Evolutionary conservation across 2,329 filamentous ascomycete genomes (phyloP).

Genomic region (Oidium heveae): DNA sequence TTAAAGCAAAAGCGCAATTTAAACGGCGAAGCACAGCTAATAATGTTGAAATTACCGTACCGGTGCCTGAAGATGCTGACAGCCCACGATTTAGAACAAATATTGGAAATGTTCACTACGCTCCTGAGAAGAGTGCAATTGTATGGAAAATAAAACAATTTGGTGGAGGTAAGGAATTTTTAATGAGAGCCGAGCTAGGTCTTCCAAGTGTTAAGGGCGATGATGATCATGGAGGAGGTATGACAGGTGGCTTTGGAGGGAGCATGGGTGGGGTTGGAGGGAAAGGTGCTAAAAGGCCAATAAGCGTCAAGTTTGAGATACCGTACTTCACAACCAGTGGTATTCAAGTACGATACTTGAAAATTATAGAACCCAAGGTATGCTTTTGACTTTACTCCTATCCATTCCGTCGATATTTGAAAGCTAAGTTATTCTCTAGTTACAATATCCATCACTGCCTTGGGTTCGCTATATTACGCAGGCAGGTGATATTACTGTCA

Average conservation of each 20-base stretch:
- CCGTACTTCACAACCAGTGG: slow-evolving; percentile 99
- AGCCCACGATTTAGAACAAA: slow-evolving; percentile 91
- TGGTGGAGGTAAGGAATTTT: slow-evolving; percentile 89
- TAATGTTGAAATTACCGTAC: slow-evolving; percentile 94
- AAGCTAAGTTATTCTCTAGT: slow-evolving; percentile 21
- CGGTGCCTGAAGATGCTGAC: slow-evolving; percentile 91
- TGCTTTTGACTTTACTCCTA: slow-evolving; percentile 11
- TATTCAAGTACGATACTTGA: slow-evolving; percentile 93
- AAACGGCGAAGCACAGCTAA: slow-evolving; percentile 94
- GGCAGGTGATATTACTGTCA: slow-evolving; percentile 84
- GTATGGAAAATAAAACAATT: slow-evolving; percentile 99
- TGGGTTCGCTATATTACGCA: slow-evolving; percentile 99
- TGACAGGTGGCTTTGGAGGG: slow-evolving; percentile 91
- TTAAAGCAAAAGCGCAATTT: slow-evolving; percentile 95
- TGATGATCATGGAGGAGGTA: slow-evolving; percentile 83
- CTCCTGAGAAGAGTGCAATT: slow-evolving; percentile 88
- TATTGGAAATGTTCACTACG: slow-evolving; percentile 91
- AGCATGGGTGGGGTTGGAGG: slow-evolving; percentile 82
- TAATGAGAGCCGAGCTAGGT: slow-evolving; percentile 93
- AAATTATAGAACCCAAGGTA: slow-evolving; percentile 99
- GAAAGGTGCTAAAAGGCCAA: slow-evolving; percentile 79
- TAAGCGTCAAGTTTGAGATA: slow-evolving; percentile 98
- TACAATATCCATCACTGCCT: slow-evolving; percentile 92
- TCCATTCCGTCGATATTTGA: neutral
- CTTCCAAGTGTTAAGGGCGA: slow-evolving; percentile 84